Conservation (phyloP, 192 early-diverging fungal species). For the Coemansia sp. region DNA sequence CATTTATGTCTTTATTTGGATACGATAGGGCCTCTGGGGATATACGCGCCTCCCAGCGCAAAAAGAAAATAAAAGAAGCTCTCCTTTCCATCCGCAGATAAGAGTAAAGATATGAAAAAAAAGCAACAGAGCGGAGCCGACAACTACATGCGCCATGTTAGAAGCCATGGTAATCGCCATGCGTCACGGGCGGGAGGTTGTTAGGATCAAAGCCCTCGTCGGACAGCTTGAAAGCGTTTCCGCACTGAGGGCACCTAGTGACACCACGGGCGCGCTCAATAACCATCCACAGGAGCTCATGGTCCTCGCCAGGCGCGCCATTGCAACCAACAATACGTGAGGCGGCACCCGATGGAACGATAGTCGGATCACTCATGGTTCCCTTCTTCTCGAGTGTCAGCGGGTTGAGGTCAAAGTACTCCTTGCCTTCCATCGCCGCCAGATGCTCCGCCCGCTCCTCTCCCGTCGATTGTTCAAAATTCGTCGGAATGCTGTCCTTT, state of each 20-base stretch:
- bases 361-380: constrained; percentile 82
- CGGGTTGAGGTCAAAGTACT: constrained; percentile 86
- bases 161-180: constrained; percentile 17
- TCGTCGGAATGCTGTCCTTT: constrained; percentile 73
- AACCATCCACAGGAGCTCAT: constrained; percentile 89
- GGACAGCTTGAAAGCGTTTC: constrained; percentile 71
- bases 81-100: too few relatives aligned
- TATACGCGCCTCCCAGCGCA: too few relatives aligned
- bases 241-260: constrained; percentile 96
- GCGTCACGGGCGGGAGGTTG: constrained; percentile 15
- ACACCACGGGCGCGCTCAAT: constrained; percentile 74
- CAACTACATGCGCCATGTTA: not conserved
- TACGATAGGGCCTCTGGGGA: too few relatives aligned
- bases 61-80: constrained; percentile 9
- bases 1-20: constrained; percentile 6
- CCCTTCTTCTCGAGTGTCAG: constrained; percentile 71
- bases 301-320: constrained; percentile 93
- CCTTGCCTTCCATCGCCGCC: constrained; percentile 79
- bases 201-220: constrained; percentile 46
- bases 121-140: not conserved
- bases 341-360: constrained; percentile 78
- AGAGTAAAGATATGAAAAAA: not conserved
- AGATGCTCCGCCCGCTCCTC: constrained; percentile 88
- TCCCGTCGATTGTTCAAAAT: constrained; percentile 89
- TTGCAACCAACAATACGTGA: constrained; percentile 88